phyloP scores from a whole-genome alignment of 768 basidiomycete genomes.

The Hortiboletus campestris region DNA sequence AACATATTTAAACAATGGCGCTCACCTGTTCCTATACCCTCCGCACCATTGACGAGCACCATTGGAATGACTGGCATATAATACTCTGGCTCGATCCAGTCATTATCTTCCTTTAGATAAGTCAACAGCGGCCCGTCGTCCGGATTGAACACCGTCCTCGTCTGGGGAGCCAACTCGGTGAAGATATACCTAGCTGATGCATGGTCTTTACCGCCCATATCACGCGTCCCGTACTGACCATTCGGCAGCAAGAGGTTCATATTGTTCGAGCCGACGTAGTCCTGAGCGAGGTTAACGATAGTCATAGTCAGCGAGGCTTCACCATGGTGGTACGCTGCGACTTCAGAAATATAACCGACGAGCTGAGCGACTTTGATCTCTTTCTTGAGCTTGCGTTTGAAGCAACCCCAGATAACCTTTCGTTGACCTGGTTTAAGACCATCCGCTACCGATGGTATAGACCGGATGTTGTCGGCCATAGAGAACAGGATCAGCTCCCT shows the following conservation, averaged over 20 bases:
- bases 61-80: conserved; percentile 90
- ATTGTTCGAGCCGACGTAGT: conserved; percentile 95
- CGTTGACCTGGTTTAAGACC: conserved; percentile 97
- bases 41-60: conserved; percentile 89
- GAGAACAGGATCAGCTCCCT: conserved; percentile 97
- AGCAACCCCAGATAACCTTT: conserved; percentile 95
- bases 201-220: conserved; percentile 91
- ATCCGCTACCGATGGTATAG: conserved; percentile 91
- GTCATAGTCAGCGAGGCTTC: conserved; percentile 84
- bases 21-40: conserved; percentile 95
- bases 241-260: conserved; percentile 82
- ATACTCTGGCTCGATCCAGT: conserved; percentile 87
- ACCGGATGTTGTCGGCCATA: conserved; percentile 98
- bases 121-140: conserved; percentile 85
- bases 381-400: conserved; percentile 89
- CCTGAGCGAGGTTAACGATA: conserved; percentile 91
- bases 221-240: conserved; percentile 96
- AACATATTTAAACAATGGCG: neutral
- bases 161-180: conserved; percentile 73
- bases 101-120: conserved; percentile 82
- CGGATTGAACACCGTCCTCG: conserved; percentile 75
- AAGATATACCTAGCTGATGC: conserved; percentile 96
- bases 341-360: conserved; percentile 91
- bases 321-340: conserved; percentile 96
- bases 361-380: conserved; percentile 97